Conservation (phyloP, 441 rosid species). For the Erodium trifolium region DNA sequence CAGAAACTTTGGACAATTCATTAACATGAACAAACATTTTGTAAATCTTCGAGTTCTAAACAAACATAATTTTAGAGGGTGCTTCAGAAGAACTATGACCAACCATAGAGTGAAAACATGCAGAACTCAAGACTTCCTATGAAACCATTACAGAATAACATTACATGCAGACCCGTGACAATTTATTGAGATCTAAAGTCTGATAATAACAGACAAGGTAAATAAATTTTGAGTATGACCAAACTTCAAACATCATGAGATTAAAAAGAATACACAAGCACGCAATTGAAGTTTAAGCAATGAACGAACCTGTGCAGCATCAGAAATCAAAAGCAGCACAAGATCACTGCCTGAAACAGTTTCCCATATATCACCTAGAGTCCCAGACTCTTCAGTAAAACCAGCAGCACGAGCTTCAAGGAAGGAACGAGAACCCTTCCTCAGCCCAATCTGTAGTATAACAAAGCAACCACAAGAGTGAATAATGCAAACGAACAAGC, state of each 20-base stretch:
- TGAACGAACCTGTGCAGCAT: constrained; percentile 71
- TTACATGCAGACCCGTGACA: too few species aligned
- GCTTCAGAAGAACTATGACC: too few species aligned
- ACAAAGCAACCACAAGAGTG: neutral
- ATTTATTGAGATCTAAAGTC: too few species aligned
- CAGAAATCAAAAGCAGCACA: constrained; percentile 75
- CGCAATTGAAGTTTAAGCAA: neutral
- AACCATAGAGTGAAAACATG: neutral
- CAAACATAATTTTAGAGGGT: too few species aligned
- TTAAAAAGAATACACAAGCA: neutral
- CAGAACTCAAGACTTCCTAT: neutral
- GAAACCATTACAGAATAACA: neutral
- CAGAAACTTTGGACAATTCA: neutral
- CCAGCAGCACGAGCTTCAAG: constrained; percentile 86
- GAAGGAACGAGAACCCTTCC: constrained; percentile 84
- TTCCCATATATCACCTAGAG: constrained; percentile 85
- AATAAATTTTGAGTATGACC: too few species aligned
- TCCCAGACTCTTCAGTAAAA: constrained; percentile 75
- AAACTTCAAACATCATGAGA: neutral
- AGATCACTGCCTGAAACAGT: constrained; percentile 86
- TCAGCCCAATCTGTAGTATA: constrained; percentile 56
- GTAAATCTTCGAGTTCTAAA: too few species aligned
- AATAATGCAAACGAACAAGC: too few species aligned
- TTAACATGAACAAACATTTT: neutral
- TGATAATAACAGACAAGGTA: too few species aligned